A percentile compares a stretch with the other conserved stretches of the same genome.
Evolutionary conservation across 495 filamentous ascomycete species (phyloP).

Genomic region (Penicillium bovifimosum): DNA sequence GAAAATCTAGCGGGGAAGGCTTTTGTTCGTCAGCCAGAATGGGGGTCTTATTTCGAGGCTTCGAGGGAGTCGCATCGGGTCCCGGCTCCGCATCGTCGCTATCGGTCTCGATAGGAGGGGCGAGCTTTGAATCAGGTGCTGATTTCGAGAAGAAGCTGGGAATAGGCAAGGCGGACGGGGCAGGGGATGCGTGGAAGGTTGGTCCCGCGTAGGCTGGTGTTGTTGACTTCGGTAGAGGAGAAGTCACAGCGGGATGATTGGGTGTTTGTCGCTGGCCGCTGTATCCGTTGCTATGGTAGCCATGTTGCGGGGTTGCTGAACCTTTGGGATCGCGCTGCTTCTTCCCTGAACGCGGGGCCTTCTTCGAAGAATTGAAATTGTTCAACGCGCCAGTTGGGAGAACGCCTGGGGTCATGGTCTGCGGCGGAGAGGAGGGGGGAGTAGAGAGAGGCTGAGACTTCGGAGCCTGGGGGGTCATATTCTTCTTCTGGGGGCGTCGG

Average conservation of each 20-base stretch:
- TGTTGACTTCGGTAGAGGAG: slow-evolving; percentile 43
- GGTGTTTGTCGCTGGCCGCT: slow-evolving; percentile 24
- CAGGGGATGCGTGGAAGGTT: slow-evolving; percentile 92
- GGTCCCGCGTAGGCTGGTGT: slow-evolving; percentile 76
- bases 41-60: slow-evolving; percentile 27
- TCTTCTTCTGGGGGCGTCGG: slow-evolving; percentile 35
- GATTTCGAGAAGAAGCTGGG: slow-evolving; percentile 88
- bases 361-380: slow-evolving; percentile 30
- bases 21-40: slow-evolving; percentile 35
- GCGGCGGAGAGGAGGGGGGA: slow-evolving; percentile 43
- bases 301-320: slow-evolving; percentile 24
- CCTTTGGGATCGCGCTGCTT: slow-evolving; percentile 30
- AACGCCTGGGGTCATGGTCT: slow-evolving; percentile 32
- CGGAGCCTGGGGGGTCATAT: slow-evolving; percentile 28
- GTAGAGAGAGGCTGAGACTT: slow-evolving; percentile 31
- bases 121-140: slow-evolving; percentile 51
- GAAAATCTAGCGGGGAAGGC: slow-evolving; percentile 76
- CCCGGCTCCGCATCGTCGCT: slow-evolving; percentile 35
- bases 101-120: slow-evolving; percentile 35
- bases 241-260: slow-evolving; percentile 34
- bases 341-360: slow-evolving; percentile 32
- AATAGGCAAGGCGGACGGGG: slow-evolving; percentile 85
- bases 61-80: slow-evolving; percentile 39
- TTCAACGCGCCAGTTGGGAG: slow-evolving; percentile 30
- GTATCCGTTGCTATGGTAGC: slow-evolving; percentile 12